Conservation (phyloP, 2,329 filamentous ascomycete genomes). For the Diplodia scrobiculata region DNA sequence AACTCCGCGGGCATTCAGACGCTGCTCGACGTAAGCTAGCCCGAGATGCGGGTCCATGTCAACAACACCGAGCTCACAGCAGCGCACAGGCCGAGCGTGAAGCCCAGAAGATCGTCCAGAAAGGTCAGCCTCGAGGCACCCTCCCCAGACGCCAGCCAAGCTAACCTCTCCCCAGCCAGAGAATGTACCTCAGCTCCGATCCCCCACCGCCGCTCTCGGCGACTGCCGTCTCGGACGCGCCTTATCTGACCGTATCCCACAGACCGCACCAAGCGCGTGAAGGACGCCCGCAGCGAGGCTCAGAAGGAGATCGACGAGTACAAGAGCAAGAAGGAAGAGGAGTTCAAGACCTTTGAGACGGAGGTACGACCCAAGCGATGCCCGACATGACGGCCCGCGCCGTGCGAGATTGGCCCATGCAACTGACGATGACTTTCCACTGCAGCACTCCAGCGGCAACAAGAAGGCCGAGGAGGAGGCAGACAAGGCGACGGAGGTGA, state of each 20-base stretch:
- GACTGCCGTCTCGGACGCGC: constrained; percentile 11
- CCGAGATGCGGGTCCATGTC: constrained; percentile 33
- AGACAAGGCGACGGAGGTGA: constrained; percentile 74
- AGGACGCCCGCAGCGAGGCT: constrained; percentile 92
- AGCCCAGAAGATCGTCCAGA: constrained; percentile 98
- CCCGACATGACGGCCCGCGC: not conserved
- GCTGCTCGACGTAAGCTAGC: constrained; percentile 82
- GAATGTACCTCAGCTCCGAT: constrained; percentile 66
- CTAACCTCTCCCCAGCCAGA: constrained; percentile 61
- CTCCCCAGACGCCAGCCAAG: not conserved
- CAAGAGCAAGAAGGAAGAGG: constrained; percentile 82
- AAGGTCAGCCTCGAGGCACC: constrained; percentile 61
- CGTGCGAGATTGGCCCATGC: not conserved
- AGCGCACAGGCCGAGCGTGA: constrained; percentile 82
- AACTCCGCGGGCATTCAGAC: constrained; percentile 99
- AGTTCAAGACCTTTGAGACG: constrained; percentile 93
- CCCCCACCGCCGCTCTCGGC: constrained; percentile 28
- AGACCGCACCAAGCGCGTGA: constrained; percentile 96
- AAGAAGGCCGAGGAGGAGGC: constrained; percentile 70
- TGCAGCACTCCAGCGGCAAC: constrained; percentile 88
- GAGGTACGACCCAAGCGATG: constrained; percentile 54
- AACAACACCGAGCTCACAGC: constrained; percentile 44
- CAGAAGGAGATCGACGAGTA: constrained; percentile 98
- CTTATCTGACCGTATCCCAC: constrained; percentile 34
- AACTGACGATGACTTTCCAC: constrained; percentile 31